These are phyloP conservation scores for Mycena sanguinolenta DNA, from an alignment of 768 basidiomycete genomes.

Conservation along the genomic window DNA sequence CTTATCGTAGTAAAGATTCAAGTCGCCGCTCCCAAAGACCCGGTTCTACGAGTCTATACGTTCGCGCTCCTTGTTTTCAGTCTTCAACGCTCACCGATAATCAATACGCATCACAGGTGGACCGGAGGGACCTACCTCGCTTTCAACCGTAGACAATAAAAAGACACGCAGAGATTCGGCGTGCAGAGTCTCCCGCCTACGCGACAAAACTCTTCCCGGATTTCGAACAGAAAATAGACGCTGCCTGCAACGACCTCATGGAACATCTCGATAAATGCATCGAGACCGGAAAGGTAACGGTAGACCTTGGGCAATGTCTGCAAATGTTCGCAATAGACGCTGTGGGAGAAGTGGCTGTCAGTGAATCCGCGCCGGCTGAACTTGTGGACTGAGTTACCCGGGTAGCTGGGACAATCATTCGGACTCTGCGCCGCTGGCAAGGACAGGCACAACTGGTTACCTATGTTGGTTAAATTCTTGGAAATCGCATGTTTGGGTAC, in stretches of 20 bases:
- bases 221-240: conserved; percentile 13
- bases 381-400: background rate
- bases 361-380: background rate
- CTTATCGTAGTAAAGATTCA: conserved; percentile 13
- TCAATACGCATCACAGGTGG: background rate
- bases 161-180: conserved; percentile 18
- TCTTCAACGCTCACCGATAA: background rate
- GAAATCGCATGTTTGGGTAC: conserved; percentile 22
- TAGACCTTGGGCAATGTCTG: conserved; percentile 5
- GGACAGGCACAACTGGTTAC: conserved; percentile 10
- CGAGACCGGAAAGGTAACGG: conserved; percentile 1
- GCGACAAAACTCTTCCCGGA: background rate
- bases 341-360: conserved; percentile 15
- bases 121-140: conserved; percentile 4
- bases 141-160: conserved; percentile 30
- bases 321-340: conserved; percentile 25
- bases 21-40: conserved; percentile 19
- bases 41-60: conserved; percentile 22
- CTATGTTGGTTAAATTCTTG: conserved; percentile 8
- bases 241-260: background rate
- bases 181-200: conserved; percentile 23
- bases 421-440: conserved; percentile 9
- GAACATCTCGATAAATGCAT: conserved; percentile 10
- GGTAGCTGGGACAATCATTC: conserved; percentile 17
- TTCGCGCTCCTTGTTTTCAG: background rate